Base-by-base conservation (phyloP, 2,329 filamentous ascomycete genomes). In the Pyrenophora graminea region DNA sequence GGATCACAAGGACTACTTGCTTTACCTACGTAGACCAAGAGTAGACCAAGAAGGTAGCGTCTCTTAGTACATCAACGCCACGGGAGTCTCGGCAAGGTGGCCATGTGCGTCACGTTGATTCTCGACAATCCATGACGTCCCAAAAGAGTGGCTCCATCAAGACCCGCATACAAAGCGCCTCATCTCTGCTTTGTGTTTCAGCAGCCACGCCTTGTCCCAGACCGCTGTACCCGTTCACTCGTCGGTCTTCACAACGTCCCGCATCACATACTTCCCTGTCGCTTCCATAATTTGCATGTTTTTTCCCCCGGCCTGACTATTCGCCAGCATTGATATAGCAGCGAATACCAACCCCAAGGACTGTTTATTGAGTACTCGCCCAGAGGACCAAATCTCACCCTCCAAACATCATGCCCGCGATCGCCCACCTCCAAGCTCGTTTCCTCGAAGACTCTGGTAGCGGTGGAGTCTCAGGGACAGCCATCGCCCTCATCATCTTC, bases 401-500 rank as follows among this genome's bases (percentile, higher is more conserved):
- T 6, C 39, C 27, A 17, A 17, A 33, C 23, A 46, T 19, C 41
- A 64, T 66, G 62, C 60, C 63, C 34, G 40, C 57, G 6, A 45
- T 58, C 27, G 31, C 37, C 36, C 61, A 59, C 30, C 55, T 62
- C 17, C 50, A 53, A 34, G 40, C 55, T 9, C 61, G 63, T 23
- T 30, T 63, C 30, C 38, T 63, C 3, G 53, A 53, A 27, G 45
- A 37, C 4, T 38, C 50, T 3, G 19, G 41, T 8, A 49, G 46
- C 15, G 51, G 51, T 33, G 50, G 51, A 15, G 57, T 67, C 12
- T 53, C 56, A n/a, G 48, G 48, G 33, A 58, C 53, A 4, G 49
- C 61, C 27, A 64, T 69, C 30, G 59, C 57, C 12, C 48, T 67
- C 27, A 63, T 70, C 25, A 45, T 70, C 38, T 53, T 58, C 19